Base-by-base conservation (phyloP, 2,329 filamentous ascomycete genomes). In the Venturia carpophila region DNA sequence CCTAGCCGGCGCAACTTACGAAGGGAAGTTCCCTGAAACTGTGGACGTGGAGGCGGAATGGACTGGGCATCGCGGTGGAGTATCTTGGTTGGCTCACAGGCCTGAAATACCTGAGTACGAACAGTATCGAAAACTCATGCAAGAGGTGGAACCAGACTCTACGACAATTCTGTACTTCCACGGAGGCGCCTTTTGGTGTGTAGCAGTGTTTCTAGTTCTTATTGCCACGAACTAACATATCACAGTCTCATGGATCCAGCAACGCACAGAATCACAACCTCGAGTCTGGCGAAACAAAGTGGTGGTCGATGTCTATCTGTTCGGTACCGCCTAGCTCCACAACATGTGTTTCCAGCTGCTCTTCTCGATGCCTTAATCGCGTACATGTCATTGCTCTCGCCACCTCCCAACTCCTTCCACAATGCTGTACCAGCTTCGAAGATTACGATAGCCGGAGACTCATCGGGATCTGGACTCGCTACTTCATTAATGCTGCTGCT, bases 381-480 rank as follows among this genome's bases (percentile, higher is more conserved):
- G 0, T 94, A 93, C 71, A 79, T 93, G 43, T 84, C 83, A 0
- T 79, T 92, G 6, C 79, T 94, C 1, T 87, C 91, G 70, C 90
- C 90, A 17, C 87, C 88, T 0, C 79, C 83, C 0, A 87, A 82
- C n/a, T 83, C 89, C 0, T 81, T 86, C 58, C 90, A 94, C 72
- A 78, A 82, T 19, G 78, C 89, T 3, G 83, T 93, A 1, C 76
- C 80, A 9, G 80, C 90, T 0, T 77, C 80, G 52, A 79, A 90
- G 65, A 87, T 94, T 52, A 84, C 91, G 13, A 79, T 94, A 69
- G 81, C 83, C 2, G 90, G 90, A 47, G 90, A 94, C 71, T 87
- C 84, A 65, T 89, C 90, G 2, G 90, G 90, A 17, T 90, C 88
- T 2, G 89, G 89, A 69, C 82, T 93, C 47, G 60, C 60, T 13